Evolutionary conservation across 345 rosid species (phyloP).

Genomic region (Cardamine chenopodiifolia): DNA sequence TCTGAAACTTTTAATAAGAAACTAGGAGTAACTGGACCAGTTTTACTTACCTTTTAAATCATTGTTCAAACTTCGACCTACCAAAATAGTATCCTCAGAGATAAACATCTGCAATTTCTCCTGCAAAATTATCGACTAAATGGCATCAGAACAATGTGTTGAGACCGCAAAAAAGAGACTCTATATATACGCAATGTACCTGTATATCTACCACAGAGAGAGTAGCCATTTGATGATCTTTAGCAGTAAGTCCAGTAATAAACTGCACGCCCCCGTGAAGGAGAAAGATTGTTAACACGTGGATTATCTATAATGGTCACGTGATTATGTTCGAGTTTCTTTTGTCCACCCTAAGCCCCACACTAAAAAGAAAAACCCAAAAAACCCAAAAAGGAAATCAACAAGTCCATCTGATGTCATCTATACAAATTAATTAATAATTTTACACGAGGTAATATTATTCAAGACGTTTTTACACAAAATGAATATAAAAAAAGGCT

Average conservation of each 20-base stretch:
- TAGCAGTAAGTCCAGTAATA: conserved; percentile 70
- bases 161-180: background rate
- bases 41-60: conserved; percentile 60
- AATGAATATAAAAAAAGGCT: background rate
- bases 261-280: no score
- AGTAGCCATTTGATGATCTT: conserved; percentile 53
- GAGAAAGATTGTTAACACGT: background rate
- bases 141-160: conserved; percentile 5
- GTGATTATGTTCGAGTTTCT: background rate
- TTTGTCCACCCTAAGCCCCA: no score
- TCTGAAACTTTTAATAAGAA: background rate
- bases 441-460: background rate
- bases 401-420: no score
- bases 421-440: no score
- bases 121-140: conserved; percentile 36
- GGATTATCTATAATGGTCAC: background rate
- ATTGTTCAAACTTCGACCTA: conserved; percentile 73
- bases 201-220: conserved; percentile 62
- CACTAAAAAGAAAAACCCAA: no score
- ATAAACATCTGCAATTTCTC: conserved; percentile 64
- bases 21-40: background rate
- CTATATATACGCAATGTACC: conserved; percentile 3
- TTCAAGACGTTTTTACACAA: background rate
- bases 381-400: no score
- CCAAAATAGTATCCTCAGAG: conserved; percentile 60